Evolutionary conservation across 164 flowering plant genomes (phyloP), one percentile per base, ranked within the genome.

Genomic region (Nelumbo lutea): DNA sequence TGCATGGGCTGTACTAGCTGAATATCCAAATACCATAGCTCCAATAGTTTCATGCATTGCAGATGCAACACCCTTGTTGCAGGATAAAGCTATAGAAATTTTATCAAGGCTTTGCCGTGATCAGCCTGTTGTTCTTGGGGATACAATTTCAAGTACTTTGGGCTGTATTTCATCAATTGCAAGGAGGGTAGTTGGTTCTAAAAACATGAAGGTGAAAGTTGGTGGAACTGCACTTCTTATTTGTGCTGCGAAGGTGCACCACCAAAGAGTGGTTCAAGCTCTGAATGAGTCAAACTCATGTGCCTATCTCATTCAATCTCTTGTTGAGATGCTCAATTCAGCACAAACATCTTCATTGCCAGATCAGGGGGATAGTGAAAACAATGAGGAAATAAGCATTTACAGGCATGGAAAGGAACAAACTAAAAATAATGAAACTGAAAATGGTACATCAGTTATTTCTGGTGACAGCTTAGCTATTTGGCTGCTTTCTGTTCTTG

Each of bases 161-260:
- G 95, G 89, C 4, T 87, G 97, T 75, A 79, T 83, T 67, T 70
- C 87, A 61, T 83, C 94, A 41, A 79, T 92, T 69, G 85, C 97
- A 63, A 83, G 72, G 76, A 86, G 96, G 80, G 89, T 95, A 50
- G 81, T 90, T 66, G 76, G 75, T 75, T 86, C 94, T 50, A 74
- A 71, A 63, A 78, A 81, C 74, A 43, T 67, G 46, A 83, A 79
- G 77, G 85, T 90, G 14, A 88, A 83, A 82, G 79, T 96, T 78
- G 99, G 98, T 15, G 99, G 99, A 68, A 77, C 90, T 77, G 93
- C 97, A 59, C 88, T 96, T 72, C 93, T 96, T 68, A 82, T 83
- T 55, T 96, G 98, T 82, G 90, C 96, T 75, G 87, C 94, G 38
- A 88, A 87, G 85, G 88, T 88, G 63, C 85, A 87, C 78, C 86